Conservation (phyloP, 2,329 filamentous ascomycete species). For the Talaromyces sp. region DNA sequence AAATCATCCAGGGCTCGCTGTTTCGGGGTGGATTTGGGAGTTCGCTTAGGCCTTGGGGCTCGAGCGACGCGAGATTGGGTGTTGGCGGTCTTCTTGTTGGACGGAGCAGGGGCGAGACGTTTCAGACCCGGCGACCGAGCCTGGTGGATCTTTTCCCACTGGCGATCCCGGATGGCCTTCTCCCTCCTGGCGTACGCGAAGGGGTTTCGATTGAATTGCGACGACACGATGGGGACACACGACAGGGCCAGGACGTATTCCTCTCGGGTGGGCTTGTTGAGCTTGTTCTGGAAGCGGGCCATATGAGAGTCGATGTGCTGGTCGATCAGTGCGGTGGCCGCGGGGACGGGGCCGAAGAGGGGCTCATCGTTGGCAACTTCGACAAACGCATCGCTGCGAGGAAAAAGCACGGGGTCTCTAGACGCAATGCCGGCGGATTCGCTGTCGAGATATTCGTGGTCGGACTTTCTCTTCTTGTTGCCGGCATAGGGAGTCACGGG, state of each 20-base stretch:
- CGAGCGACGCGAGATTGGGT: slow-evolving; percentile 24
- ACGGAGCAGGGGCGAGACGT: slow-evolving; percentile 36
- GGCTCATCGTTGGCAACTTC: slow-evolving; percentile 34
- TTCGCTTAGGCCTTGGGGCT: slow-evolving; percentile 31
- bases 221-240: slow-evolving; percentile 39
- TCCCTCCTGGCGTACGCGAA: slow-evolving; percentile 39
- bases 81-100: slow-evolving; percentile 24
- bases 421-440: slow-evolving; percentile 22
- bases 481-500: slow-evolving; percentile 41
- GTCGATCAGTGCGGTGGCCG: slow-evolving; percentile 35
- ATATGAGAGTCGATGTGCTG: slow-evolving; percentile 40
- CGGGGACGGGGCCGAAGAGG: slow-evolving; percentile 33
- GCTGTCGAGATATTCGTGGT: slow-evolving; percentile 28
- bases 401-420: slow-evolving; percentile 40
- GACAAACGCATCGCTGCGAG: slow-evolving; percentile 29
- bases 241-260: slow-evolving; percentile 41
- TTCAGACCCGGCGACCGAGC: slow-evolving; percentile 29
- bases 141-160: slow-evolving; percentile 37
- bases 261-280: slow-evolving; percentile 39
- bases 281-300: slow-evolving; percentile 35
- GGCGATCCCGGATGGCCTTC: slow-evolving; percentile 36
- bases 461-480: slow-evolving; percentile 34
- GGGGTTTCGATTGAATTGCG: slow-evolving; percentile 41
- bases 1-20: slow-evolving; percentile 34
- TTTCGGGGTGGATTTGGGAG: slow-evolving; percentile 37